Evolutionary conservation across 768 basidiomycete genomes (phyloP).

Genomic region (Leccinum pellstonianum): DNA sequence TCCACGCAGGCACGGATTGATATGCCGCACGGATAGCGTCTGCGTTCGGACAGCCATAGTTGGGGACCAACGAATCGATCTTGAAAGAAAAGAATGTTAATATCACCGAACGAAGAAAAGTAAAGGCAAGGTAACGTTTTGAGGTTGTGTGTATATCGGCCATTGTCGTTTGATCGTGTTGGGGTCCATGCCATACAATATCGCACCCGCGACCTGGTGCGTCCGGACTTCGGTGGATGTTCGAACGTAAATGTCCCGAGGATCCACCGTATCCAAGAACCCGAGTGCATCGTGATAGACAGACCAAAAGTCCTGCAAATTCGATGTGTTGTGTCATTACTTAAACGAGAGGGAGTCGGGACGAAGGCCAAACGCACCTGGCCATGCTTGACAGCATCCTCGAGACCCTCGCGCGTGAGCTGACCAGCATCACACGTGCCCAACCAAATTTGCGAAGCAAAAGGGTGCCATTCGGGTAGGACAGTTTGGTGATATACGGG

Average conservation of each 20-base stretch:
- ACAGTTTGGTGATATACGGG: slow-evolving; percentile 40
- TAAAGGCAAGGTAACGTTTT: slow-evolving; percentile 31
- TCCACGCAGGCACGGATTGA: slow-evolving; percentile 48
- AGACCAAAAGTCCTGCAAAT: slow-evolving; percentile 45
- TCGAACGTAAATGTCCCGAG: slow-evolving; percentile 41
- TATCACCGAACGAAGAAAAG: background rate
- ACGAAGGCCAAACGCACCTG: slow-evolving; percentile 21
- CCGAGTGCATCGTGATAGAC: slow-evolving; percentile 40
- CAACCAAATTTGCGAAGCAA: slow-evolving; percentile 43
- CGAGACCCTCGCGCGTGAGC: slow-evolving; percentile 43
- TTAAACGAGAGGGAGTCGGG: background rate
- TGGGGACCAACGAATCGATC: slow-evolving; percentile 50
- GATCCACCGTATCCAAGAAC: slow-evolving; percentile 37
- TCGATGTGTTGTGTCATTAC: background rate
- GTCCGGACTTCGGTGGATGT: slow-evolving; percentile 47
- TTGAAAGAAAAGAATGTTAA: slow-evolving; percentile 9
- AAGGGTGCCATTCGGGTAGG: slow-evolving; percentile 44
- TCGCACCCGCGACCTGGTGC: slow-evolving; percentile 45
- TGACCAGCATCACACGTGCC: slow-evolving; percentile 50
- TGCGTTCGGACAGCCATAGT: slow-evolving; percentile 44
- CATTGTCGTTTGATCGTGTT: slow-evolving; percentile 31
- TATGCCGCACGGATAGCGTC: slow-evolving; percentile 38
- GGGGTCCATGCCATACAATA: slow-evolving; percentile 47
- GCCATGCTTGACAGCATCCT: slow-evolving; percentile 44
- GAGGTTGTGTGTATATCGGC: slow-evolving; percentile 43